A percentile compares a stretch with the other conserved stretches of the same genome.
Conservation (phyloP, 345 rosid species). For the Barbarea vulgaris region DNA sequence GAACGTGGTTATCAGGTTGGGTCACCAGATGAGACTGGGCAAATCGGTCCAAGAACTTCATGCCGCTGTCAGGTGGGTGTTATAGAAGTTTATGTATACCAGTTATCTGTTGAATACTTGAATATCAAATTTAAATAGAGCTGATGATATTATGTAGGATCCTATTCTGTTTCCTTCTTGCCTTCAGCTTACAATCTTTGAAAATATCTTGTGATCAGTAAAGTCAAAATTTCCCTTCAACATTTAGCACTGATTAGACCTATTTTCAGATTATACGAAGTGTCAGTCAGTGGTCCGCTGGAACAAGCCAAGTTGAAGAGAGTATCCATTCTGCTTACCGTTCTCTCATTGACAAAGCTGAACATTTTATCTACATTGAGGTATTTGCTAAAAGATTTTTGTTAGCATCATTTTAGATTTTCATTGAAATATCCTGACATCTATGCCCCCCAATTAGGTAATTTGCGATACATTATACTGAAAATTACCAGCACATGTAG, state of each 20-base stretch:
- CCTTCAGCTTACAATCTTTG: slow-evolving; percentile 12
- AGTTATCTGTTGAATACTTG: slow-evolving; percentile 4
- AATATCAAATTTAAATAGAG: neutral
- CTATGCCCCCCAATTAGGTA: neutral
- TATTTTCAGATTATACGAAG: slow-evolving; percentile 86
- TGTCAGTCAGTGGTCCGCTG: slow-evolving; percentile 99
- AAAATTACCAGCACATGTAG: neutral
- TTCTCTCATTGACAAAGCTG: slow-evolving; percentile 96
- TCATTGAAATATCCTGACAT: slow-evolving; percentile 7
- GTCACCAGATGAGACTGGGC: slow-evolving; percentile 64
- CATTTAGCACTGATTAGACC: slow-evolving; percentile 28
- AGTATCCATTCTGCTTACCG: slow-evolving; percentile 93
- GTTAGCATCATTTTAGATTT: slow-evolving; percentile 12
- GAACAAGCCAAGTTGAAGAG: slow-evolving; percentile 95
- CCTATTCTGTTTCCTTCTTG: slow-evolving; percentile 27
- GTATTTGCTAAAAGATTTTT: slow-evolving; percentile 44
- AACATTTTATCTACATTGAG: slow-evolving; percentile 92
- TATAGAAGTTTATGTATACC: slow-evolving; percentile 20
- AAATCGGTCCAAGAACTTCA: slow-evolving; percentile 88
- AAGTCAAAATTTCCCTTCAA: neutral
- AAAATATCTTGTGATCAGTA: slow-evolving; percentile 7
- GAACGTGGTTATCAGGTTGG: slow-evolving; percentile 74
- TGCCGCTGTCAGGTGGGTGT: slow-evolving; percentile 93
- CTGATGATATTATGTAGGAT: slow-evolving; percentile 10
- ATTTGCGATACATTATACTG: neutral